phyloP scores from a whole-genome alignment of 306 rosid genomes.

The Vigna reflexopilosa region DNA sequence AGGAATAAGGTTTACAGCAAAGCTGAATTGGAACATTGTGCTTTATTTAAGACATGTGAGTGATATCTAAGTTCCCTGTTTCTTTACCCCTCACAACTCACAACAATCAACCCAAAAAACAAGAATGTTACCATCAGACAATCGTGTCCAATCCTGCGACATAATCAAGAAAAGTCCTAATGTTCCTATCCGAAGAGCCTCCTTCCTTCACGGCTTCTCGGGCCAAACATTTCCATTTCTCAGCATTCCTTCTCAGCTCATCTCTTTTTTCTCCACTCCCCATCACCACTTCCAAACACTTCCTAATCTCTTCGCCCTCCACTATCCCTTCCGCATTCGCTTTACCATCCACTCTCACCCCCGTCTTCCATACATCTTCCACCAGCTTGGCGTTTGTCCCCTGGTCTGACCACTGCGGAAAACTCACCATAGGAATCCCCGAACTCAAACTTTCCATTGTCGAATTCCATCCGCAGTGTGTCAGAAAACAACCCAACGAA shows the following conservation, averaged over 20 bases:
- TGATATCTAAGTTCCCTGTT: no score
- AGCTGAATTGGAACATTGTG: no score
- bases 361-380: constrained; percentile 55
- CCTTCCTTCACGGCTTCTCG: constrained; percentile 51
- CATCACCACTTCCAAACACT: constrained; percentile 62
- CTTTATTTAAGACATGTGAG: no score
- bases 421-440: constrained; percentile 62
- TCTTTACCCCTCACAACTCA: no score
- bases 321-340: constrained; percentile 51
- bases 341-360: constrained; percentile 48
- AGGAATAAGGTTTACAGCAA: no score
- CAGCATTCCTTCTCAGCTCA: constrained; percentile 50
- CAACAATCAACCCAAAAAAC: no score
- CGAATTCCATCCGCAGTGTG: constrained; percentile 74
- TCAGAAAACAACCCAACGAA: constrained; percentile 60
- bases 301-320: constrained; percentile 48
- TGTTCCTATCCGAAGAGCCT: constrained; percentile 50
- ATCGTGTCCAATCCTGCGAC: neutral
- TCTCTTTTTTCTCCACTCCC: constrained; percentile 48
- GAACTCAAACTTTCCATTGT: constrained; percentile 52
- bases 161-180: constrained; percentile 33
- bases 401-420: constrained; percentile 69
- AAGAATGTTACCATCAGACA: neutral
- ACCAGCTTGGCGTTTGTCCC: constrained; percentile 59
- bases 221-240: constrained; percentile 56